Evolutionary conservation across 2,329 filamentous ascomycete genomes (phyloP), one percentile per base, ranked within the genome.

Genomic region (Paecilomyces fulvus): DNA sequence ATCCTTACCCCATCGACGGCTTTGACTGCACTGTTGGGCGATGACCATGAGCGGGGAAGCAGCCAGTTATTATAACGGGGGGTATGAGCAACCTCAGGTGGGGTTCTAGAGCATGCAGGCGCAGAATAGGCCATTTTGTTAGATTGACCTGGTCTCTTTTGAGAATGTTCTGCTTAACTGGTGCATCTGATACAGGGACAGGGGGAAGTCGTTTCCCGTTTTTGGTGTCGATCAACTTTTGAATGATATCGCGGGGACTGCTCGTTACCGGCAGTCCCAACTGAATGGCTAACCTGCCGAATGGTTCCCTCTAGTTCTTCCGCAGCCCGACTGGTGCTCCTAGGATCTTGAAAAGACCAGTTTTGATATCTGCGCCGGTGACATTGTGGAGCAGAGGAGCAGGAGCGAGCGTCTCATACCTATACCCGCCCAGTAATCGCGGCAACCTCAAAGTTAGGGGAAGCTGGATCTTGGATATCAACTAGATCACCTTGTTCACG

Each of bases 121-220:
- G 49, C 7, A 50, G 54, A 52, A 49, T 31, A 28, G 54, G 54
- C 37, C 50, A 52, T 50, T 53, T 56, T 3, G 30, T 51, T 9
- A 56, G 25, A 30, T 56, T 50, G 25, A 56, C 49, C 25, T 53
- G 20, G 30, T 52, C 50, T 3, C 63, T 58, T n/a, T 58, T 56
- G 10, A 64, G 31, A 28, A 59, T 62, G 33, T 62, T 30, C 30
- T 63, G 59, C 46, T 63, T 64, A 28, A 62, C 28, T 6, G 49
- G 55, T 17, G 58, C 52, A 12, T 53, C 46, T 20, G 57, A 59
- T 3, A 43, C 37, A 30, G 56, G 48, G 6, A 50, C 52, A 23
- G 61, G 56, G 12, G 57, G 54, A n/a, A 60, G 12, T 5, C 56
- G 60, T 14, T 55, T 33, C 8, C 49, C 33, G 10, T 53, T 58